Evolutionary conservation across 129 eudicot species (phyloP), one percentile per base, ranked within the genome.

Genomic region (Artemisia argyi): DNA sequence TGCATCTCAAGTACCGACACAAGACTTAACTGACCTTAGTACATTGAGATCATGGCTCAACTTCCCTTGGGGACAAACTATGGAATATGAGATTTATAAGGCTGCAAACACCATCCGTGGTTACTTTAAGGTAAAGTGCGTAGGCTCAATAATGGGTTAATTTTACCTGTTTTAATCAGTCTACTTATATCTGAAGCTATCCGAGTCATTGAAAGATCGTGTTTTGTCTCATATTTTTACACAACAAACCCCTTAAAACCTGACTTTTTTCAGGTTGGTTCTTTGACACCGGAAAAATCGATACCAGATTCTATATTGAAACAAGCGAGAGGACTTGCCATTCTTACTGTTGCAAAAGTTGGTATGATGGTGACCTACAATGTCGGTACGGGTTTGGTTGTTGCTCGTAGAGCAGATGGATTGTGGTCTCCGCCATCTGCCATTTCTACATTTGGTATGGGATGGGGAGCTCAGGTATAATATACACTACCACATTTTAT

Each of bases 401-500:
- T 85, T 69, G 85, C 90, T 28, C 90, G 85, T 69, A 78, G 85
- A 66, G 79, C 74, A 69, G 85, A 83, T 68, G 87, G 87, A 69
- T 58, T 79, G 5, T 85, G 90, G 91, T 87, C 92, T 39, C 83
- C 92, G 17, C 92, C 92, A 47, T 87, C 92, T 70, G 92, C 89
- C 9, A 82, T 87, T 76, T 82, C 92, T 66, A 59, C 89, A 20
- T 74, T 87, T 42, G 92, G 89, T 64, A 66, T 87, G 73, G 92
- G 92, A 20, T 87, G 89, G 92, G 92, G 89, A 69, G 92, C 86
- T 77, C 92, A 87, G 87, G 92, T 87, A 79, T 67, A 50, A 48
- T 50, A 14, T 69, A 20, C 22, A 52, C 17, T 47, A 7, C 68
- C 68, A 6, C 68, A 19, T 56, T 58, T 53, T 28, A 46, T 35